Percentiles rank a stretch among this genome's conserved stretches.
Evolutionary conservation across 2,329 filamentous ascomycete species (phyloP).

Genomic region (Aspergillus sergii): DNA sequence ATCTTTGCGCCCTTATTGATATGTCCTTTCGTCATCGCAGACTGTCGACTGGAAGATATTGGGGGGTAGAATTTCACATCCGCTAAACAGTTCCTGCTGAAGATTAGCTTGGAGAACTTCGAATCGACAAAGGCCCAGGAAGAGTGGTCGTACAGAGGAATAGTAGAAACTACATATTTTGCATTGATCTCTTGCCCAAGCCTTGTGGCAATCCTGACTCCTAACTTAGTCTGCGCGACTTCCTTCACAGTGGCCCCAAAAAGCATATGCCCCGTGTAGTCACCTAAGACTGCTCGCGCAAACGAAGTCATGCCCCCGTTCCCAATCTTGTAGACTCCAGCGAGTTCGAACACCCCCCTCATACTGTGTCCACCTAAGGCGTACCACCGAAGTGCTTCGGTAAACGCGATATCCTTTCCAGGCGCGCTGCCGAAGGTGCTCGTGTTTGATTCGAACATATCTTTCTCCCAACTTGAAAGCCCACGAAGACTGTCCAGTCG

Average conservation of each 20-base stretch:
- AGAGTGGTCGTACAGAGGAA: constrained; percentile 6
- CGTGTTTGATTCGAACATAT: constrained; percentile 24
- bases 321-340: constrained; percentile 28
- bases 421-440: constrained; percentile 19
- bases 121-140: neutral
- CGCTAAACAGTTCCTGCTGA: constrained; percentile 10
- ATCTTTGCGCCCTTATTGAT: constrained; percentile 34
- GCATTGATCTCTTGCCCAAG: neutral
- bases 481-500: constrained; percentile 30
- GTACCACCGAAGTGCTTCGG: constrained; percentile 33
- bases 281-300: constrained; percentile 15
- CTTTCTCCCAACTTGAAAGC: constrained; percentile 22
- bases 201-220: neutral
- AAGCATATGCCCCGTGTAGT: constrained; percentile 15
- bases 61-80: constrained; percentile 31
- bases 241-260: constrained; percentile 5
- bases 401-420: constrained; percentile 26
- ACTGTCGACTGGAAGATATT: constrained; percentile 23
- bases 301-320: constrained; percentile 28
- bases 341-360: constrained; percentile 24
- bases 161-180: constrained; percentile 5
- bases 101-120: neutral
- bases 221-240: neutral
- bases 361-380: constrained; percentile 30
- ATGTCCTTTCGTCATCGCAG: constrained; percentile 29